Evolutionary conservation across 108 stramenopile species (phyloP), one percentile per base, ranked within the genome.

Genomic region (Poteriospumella lacustris): DNA sequence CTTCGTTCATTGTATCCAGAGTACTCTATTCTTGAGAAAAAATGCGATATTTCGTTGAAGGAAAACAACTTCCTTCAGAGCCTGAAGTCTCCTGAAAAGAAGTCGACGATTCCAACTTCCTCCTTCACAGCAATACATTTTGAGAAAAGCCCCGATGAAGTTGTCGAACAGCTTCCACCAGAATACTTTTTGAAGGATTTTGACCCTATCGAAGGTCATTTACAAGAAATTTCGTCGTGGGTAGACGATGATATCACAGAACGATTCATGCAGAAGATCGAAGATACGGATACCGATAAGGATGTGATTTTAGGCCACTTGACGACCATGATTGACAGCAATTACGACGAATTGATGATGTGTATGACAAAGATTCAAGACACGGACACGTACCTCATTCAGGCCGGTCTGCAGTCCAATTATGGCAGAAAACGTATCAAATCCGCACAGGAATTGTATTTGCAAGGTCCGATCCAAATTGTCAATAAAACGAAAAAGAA

Each of bases 271-370:
- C 26, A 9, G n/a, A 73, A 44, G 41, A 73, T 73, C 5, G 70
- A 73, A 56, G 41, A 73, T 5, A 42, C 70, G 67, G 83, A 84
- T 29, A 78, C 73, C 40, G 83, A 80, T 38, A 81, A 81, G 5
- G 31, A 59, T 44, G 79, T 78, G 1, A 79, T 84, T 1, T 78
- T 81, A 2, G 36, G 72, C 12, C 77, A 81, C 42, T 77, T 84
- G 40, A 78, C 81, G 12, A n/a, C 33, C 52, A 79, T 79, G 81
- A 78, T 84, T 36, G 70, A 75, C 44, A 56, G 58, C 26, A 82
- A 84, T 78, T 82, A 82, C 81, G 62, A 78, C 34, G 76, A 42
- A 1, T 68, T 84, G 12, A 81, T 82, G 29, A 79, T 56, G 19
- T 80, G 83, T 0, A 81, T 84, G 81, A 79, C 62, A 31, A 41